Evolutionary conservation across 2,329 filamentous ascomycete species (phyloP), one percentile per base, ranked within the genome.

Genomic region (Leptographium galeiforme): DNA sequence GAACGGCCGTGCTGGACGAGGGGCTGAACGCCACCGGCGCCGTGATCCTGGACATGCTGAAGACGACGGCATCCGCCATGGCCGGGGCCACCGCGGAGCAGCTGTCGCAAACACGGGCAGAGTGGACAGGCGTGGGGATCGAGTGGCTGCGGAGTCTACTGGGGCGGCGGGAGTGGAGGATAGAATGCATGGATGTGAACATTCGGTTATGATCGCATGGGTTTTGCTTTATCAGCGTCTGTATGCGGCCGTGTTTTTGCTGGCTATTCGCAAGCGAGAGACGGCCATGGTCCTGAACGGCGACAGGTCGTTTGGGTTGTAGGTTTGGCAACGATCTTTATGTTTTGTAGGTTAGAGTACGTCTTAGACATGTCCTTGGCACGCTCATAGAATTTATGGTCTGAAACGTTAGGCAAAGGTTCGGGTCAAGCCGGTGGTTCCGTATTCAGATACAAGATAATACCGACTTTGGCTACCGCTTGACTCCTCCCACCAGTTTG

Each of bases 131-230:
- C 0, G 73, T 90, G 49, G 88, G 87, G 0, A 74, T 91, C 54
- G 89, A 94, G 67, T 95, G 90, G 89, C 69, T 95, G 56, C 78
- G 89, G 61, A 89, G 82, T 62, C 68, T 95, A 50, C 68, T 95
- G 50, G 90, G 89, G 5, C 81, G 81, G 67, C 81, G 86, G 62
- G 90, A 96, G 67, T 95, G 91, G 87, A 80, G 86, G 61, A 79
- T 98, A 58, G 89, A 91, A 54, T 96, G 90, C 67, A 77, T 98
- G 68, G 89, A 95, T 67, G 79, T 97, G 34, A 83, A 90, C 61
- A 81, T 97, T 52, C 76, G 87, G 58, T 70, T 95, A 58, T 93
- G 62, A 53, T 60, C 6, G 16, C 14, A 13, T 12, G 1, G 19
- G 14, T 33, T 14, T 8, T 8, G 8, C 12, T 19, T 7, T 16